Base-by-base conservation (phyloP, 352 stramenopile species). In the Phytophthora sansomeana region DNA sequence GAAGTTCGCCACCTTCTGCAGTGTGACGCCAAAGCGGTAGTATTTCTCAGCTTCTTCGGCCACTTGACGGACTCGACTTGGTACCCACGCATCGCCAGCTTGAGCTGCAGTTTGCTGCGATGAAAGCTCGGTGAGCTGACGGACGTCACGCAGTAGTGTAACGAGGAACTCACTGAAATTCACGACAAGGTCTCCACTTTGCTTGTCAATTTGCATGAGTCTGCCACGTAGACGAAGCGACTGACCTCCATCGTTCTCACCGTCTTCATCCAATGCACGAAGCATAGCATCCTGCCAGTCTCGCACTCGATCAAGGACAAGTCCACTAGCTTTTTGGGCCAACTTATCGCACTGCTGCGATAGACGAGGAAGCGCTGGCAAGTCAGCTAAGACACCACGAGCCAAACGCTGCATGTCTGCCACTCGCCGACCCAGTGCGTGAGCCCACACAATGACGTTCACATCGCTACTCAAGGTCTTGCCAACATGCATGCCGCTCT, bases 1-100 rank as follows among this genome's bases (percentile, higher is more conserved):
- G 66, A 98, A 98, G 57, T 98, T 98, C 1, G 96, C 93, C 6
- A 98, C 91, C 69, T 98, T 99, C 64, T 99, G 98, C 17, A 99
- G 77, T 51, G 93, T 95, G 8, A 99, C 92, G 13, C 92, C 95
- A 67, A 97, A 98, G 16, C 93, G 90, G 68, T 98, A 98, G 81
- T 96, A 98, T 58, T 94, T 95, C 68, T 98, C 95, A 0, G 85
- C 92, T 44, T 97, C 89, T 10, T 86, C 78, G 0, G 85, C 88
- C n/a, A 94, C 77, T 53, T 93, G 78, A 54, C 80, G 75, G 9
- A 96, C 82, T 5, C 82, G 70, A 26, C 71, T 49, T 5, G 87
- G 84, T 2, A 96, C 86, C 87, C 87, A 96, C 11, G 81, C 80
- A 21, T 80, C 69, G 14, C 67, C 72, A 44, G 49, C n/a, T 61